A percentile compares a stretch with the other conserved stretches of the same genome.
phyloP scores from a whole-genome alignment of 31 red algal species.

The Porphyra umbilicalis region DNA sequence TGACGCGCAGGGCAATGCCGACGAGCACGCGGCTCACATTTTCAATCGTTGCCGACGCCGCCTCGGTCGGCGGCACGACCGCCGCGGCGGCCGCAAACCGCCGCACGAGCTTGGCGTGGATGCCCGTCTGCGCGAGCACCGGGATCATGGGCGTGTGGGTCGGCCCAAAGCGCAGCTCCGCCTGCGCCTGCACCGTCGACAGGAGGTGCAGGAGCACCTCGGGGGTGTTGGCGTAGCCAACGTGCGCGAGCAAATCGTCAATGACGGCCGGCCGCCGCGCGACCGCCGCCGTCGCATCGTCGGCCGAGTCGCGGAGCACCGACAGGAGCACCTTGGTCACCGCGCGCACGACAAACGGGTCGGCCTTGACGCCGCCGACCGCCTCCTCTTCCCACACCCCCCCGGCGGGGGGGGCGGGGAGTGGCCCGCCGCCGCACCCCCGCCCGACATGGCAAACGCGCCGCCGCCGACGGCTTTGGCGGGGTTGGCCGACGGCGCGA shows the following conservation, averaged over 20 bases:
- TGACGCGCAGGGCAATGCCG: conserved; percentile 57
- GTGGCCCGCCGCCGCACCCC: background rate
- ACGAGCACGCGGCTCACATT: conserved; percentile 74
- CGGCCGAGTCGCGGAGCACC: conserved; percentile 53
- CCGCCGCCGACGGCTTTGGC: background rate
- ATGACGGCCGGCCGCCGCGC: conserved; percentile 56
- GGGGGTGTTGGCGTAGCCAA: conserved; percentile 55
- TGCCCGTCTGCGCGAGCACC: conserved; percentile 60
- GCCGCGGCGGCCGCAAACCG: conserved; percentile 40
- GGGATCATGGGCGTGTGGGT: conserved; percentile 62
- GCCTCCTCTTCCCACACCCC: background rate
- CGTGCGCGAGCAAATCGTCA: conserved; percentile 46
- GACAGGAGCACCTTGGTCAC: conserved; percentile 61
- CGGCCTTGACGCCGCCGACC: conserved; percentile 30
- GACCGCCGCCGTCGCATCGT: conserved; percentile 63
- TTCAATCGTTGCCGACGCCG: conserved; percentile 64
- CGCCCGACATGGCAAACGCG: background rate
- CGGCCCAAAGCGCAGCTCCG: conserved; percentile 71
- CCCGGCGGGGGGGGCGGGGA: background rate
- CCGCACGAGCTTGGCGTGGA: conserved; percentile 41
- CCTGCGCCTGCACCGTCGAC: conserved; percentile 67
- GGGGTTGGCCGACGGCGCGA: conserved; percentile 6
- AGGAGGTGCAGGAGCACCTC: conserved; percentile 63
- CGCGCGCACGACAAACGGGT: conserved; percentile 61
- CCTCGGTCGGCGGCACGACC: conserved; percentile 37